A percentile compares a stretch with the other conserved stretches of the same genome.
phyloP scores from a whole-genome alignment of 805 yeast genomes.

The Schwanniomyces occidentalis region DNA sequence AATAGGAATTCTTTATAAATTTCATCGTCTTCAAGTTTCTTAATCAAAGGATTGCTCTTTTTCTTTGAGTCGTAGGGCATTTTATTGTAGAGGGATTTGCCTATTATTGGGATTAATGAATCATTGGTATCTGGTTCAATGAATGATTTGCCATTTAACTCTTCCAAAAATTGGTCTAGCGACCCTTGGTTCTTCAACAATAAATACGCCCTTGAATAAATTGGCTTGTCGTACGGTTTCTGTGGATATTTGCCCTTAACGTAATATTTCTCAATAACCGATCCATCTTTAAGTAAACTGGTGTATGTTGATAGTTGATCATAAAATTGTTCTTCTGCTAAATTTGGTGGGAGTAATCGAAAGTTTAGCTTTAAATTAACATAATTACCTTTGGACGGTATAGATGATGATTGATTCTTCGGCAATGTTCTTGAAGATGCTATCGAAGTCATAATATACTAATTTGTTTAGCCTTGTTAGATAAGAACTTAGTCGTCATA shows the following conservation, averaged over 20 bases:
- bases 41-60: conserved; percentile 3
- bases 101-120: conserved; percentile 33
- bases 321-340: conserved; percentile 28
- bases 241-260: conserved; percentile 41
- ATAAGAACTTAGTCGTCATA: neutral
- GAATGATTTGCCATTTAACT: conserved; percentile 24
- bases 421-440: conserved; percentile 14
- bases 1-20: conserved; percentile 12
- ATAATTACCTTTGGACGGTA: conserved; percentile 4
- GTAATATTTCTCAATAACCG: conserved; percentile 30
- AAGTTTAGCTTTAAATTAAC: conserved; percentile 28
- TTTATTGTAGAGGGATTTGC: conserved; percentile 29
- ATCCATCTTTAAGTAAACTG: conserved; percentile 12
- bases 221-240: conserved; percentile 40
- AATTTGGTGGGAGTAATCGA: conserved; percentile 46
- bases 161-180: conserved; percentile 27
- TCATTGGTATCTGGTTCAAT: conserved; percentile 23
- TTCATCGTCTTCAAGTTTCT: conserved; percentile 13
- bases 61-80: conserved; percentile 8
- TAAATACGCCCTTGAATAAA: conserved; percentile 43
- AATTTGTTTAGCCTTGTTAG: too few species aligned
- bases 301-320: conserved; percentile 14
- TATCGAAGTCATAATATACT: conserved; percentile 13
- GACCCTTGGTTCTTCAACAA: conserved; percentile 26
- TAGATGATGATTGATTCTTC: neutral